Evolutionary conservation across 2,329 filamentous ascomycete genomes (phyloP).

Genomic region (Thermochaetoides dissita): DNA sequence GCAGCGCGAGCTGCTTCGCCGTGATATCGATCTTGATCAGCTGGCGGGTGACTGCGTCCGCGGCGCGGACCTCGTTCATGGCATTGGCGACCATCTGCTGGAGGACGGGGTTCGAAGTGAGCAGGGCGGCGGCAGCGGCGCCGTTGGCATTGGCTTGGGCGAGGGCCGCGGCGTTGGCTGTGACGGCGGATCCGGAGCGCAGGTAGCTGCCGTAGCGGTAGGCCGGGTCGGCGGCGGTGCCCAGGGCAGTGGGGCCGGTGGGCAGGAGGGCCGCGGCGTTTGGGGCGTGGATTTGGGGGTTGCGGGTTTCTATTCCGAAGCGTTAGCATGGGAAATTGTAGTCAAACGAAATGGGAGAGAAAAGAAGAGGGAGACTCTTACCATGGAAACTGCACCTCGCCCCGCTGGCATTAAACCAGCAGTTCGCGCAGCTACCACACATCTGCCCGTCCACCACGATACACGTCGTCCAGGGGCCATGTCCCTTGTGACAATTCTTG

Average conservation of each 20-base stretch:
- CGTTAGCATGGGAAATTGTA: no score
- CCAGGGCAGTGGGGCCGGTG: conserved; percentile 6
- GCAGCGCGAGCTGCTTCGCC: conserved; percentile 39
- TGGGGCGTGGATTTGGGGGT: conserved; percentile 21
- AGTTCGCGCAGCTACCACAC: conserved; percentile 49
- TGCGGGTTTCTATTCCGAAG: conserved; percentile 27
- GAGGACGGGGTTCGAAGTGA: conserved; percentile 24
- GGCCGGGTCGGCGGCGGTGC: conserved; percentile 8
- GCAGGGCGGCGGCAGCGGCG: conserved; percentile 5
- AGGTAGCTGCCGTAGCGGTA: conserved; percentile 6
- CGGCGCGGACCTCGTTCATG: conserved; percentile 30
- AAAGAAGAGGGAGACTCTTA: conserved; percentile 19
- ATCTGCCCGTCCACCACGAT: conserved; percentile 46
- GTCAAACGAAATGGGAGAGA: neutral
- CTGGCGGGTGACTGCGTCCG: conserved; percentile 30
- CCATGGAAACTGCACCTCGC: conserved; percentile 47
- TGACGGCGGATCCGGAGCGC: conserved; percentile 1
- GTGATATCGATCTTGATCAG: conserved; percentile 39
- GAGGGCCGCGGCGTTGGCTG: conserved; percentile 3
- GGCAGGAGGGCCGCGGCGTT: conserved; percentile 12
- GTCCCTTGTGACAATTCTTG: conserved; percentile 46
- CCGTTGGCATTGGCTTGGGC: conserved; percentile 11
- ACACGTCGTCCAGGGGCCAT: conserved; percentile 45
- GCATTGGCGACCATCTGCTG: conserved; percentile 31
- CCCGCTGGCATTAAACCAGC: conserved; percentile 50